These are phyloP conservation scores for Physcia stellaris DNA, from an alignment of 495 filamentous ascomycete genomes.

Conservation along the genomic window DNA sequence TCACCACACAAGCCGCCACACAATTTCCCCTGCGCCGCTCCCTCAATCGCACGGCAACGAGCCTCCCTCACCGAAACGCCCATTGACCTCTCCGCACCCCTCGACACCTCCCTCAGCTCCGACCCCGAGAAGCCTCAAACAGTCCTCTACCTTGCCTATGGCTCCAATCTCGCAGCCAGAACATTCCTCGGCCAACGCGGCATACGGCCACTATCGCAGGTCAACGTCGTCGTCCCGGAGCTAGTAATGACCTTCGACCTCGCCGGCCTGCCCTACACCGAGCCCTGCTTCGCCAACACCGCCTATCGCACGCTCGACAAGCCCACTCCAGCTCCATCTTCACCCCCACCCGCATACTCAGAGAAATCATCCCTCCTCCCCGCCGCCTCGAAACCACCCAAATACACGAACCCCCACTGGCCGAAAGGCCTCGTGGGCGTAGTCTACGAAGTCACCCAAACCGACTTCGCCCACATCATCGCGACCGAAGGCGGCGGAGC, in stretches of 20 bases:
- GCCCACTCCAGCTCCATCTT: not conserved
- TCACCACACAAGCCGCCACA: not conserved
- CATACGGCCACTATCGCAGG: slow-evolving; percentile 62
- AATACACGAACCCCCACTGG: slow-evolving; percentile 39
- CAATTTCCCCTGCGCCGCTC: not conserved
- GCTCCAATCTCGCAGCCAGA: slow-evolving; percentile 68
- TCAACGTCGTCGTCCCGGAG: slow-evolving; percentile 67
- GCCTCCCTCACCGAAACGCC: slow-evolving; percentile 8
- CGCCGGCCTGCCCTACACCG: slow-evolving; percentile 69
- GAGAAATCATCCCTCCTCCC: slow-evolving; percentile 23
- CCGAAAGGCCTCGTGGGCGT: slow-evolving; percentile 74
- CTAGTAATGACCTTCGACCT: slow-evolving; percentile 74
- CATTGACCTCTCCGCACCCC: not conserved
- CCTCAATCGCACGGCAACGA: slow-evolving; percentile 2
- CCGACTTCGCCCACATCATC: slow-evolving; percentile 76
- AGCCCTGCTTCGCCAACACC: slow-evolving; percentile 88
- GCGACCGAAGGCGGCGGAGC: slow-evolving; percentile 79
- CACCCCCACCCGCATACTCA: not conserved
- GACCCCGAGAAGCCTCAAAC: slow-evolving; percentile 25
- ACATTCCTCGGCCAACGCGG: slow-evolving; percentile 64
- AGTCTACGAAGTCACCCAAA: slow-evolving; percentile 78
- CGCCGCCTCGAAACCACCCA: slow-evolving; percentile 13
- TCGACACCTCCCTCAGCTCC: not conserved
- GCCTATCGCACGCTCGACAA: slow-evolving; percentile 29
- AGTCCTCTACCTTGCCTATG: slow-evolving; percentile 87